phyloP scores from a whole-genome alignment of 208 protist species.

The Trypanosomatidae sp. region DNA sequence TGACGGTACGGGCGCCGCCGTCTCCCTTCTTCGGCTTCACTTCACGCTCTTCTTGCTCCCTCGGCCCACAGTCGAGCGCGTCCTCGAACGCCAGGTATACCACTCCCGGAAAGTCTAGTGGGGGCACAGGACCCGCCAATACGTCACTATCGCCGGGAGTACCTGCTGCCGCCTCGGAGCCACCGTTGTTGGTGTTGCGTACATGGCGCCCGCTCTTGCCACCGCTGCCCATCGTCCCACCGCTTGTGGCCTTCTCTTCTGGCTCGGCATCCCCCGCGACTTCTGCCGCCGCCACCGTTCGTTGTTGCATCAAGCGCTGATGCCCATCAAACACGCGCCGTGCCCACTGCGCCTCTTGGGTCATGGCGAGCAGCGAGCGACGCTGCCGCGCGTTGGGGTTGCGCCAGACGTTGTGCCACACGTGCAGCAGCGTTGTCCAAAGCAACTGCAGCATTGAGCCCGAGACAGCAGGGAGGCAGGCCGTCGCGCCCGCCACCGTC shows the following conservation, averaged over 20 bases:
- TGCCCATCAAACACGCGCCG: conserved; percentile 37
- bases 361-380: conserved; percentile 31
- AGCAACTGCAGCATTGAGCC: conserved; percentile 44
- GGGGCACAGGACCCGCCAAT: background rate
- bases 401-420: conserved; percentile 57
- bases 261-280: background rate
- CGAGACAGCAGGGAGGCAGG: conserved; percentile 1
- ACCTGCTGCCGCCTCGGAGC: background rate
- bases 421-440: conserved; percentile 47
- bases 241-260: conserved; percentile 1
- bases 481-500: background rate
- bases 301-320: conserved; percentile 3
- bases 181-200: background rate
- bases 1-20: background rate
- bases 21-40: conserved; percentile 9
- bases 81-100: conserved; percentile 31
- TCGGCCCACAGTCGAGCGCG: background rate
- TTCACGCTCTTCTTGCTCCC: background rate
- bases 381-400: conserved; percentile 57
- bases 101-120: conserved; percentile 34
- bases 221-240: background rate
- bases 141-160: background rate
- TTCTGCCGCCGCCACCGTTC: conserved; percentile 2
- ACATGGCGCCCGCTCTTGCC: conserved; percentile 8
- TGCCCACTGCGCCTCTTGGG: conserved; percentile 18